Conservation (phyloP, 75 land plant genomes). For the Gnetum montanum region DNA sequence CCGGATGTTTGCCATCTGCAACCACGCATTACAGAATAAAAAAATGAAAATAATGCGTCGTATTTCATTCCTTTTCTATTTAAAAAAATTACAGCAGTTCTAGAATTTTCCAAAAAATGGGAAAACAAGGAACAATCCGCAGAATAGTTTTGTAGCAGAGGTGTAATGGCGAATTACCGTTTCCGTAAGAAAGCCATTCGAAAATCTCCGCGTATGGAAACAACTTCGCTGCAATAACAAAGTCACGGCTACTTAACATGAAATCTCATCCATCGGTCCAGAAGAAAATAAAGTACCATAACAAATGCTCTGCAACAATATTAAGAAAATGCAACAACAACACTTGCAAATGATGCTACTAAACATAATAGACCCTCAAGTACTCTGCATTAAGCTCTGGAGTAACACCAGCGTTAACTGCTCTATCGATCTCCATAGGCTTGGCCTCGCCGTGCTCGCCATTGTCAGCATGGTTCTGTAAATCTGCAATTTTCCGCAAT, state of each 20-base stretch:
- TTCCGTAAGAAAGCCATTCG: slow-evolving; percentile 91
- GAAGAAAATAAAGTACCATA: neutral
- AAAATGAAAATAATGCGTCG: neutral
- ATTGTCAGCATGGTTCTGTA: too few species aligned
- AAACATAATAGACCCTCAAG: slow-evolving; percentile 75
- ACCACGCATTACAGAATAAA: neutral
- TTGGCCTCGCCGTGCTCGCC: slow-evolving; percentile 24
- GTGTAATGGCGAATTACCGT: too few species aligned
- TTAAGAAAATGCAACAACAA: too few species aligned
- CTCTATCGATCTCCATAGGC: slow-evolving; percentile 35
- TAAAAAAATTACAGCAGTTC: slow-evolving; percentile 5
- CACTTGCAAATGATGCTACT: too few species aligned
- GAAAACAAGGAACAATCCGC: neutral
- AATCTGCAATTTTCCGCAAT: too few species aligned
- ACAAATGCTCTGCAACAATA: neutral
- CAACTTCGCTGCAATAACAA: slow-evolving; percentile 55
- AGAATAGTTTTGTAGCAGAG: neutral
- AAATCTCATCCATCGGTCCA: neutral
- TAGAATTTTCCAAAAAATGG: neutral
- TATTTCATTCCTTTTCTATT: too few species aligned
- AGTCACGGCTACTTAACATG: neutral
- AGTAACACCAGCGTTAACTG: slow-evolving; percentile 1
- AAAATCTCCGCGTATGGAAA: slow-evolving; percentile 75
- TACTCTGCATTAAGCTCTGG: slow-evolving; percentile 57
- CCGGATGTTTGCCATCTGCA: slow-evolving; percentile 94